These are phyloP conservation scores for Penstemon newberryi DNA, from an alignment of 257 asterid genomes.

Conservation along the genomic window DNA sequence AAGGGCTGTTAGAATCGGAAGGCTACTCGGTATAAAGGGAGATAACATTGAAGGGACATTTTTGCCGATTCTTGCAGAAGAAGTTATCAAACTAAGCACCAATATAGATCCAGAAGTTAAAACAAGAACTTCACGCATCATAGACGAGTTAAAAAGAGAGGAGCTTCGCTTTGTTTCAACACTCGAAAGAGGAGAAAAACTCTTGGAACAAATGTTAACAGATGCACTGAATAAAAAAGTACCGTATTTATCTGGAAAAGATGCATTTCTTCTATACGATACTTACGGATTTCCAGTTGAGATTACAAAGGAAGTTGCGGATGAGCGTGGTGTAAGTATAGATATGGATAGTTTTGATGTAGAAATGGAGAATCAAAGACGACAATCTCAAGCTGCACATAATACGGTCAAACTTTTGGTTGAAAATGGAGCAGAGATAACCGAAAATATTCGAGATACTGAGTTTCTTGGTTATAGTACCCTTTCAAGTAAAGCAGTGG, in stretches of 20 bases:
- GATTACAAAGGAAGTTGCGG: constrained; percentile 90
- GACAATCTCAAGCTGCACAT: constrained; percentile 97
- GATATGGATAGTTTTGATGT: constrained; percentile 70
- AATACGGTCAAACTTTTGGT: constrained; percentile 75
- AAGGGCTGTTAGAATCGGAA: constrained; percentile 83
- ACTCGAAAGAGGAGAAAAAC: constrained; percentile 92
- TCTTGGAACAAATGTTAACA: constrained; percentile 69
- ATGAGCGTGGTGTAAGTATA: constrained; percentile 68
- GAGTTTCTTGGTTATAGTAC: constrained; percentile 78
- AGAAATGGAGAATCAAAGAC: constrained; percentile 90
- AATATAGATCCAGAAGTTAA: constrained; percentile 71
- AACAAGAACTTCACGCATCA: constrained; percentile 59
- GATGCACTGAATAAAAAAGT: constrained; percentile 56
- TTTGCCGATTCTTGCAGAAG: constrained; percentile 74
- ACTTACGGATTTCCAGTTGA: constrained; percentile 93
- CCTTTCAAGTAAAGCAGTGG: constrained; percentile 66
- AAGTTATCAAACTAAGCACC: constrained; percentile 69
- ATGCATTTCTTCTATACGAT: constrained; percentile 85
- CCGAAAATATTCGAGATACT: constrained; percentile 66
- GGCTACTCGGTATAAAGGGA: constrained; percentile 84
- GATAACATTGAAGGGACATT: constrained; percentile 79
- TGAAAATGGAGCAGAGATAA: constrained; percentile 70
- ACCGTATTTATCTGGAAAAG: constrained; percentile 77
- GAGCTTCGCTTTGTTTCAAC: constrained; percentile 85
- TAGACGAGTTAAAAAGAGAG: constrained; percentile 76